Base-by-base conservation (phyloP, 225 moss, liverwort and hornwort species). In the Asterella californica region DNA sequence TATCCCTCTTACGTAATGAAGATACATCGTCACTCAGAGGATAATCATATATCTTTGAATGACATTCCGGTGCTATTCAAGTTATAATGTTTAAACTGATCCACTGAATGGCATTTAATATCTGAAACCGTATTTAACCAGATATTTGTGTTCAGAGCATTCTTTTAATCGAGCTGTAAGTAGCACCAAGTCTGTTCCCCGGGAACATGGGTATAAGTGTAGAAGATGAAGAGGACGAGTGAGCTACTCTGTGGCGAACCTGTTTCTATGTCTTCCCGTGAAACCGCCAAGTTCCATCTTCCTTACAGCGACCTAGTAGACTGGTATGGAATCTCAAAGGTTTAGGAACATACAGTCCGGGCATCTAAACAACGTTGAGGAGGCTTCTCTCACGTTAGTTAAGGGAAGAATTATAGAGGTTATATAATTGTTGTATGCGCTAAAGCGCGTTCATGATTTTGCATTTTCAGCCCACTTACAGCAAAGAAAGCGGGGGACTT, bases 391-490 rank as follows among this genome's bases (percentile, higher is more conserved):
- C 5, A 61, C 9, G 11, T 61, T 0, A 27, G 30, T 15, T 11
- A 27, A n/a, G 24, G n/a, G 47, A 14, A 27, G 2, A 46, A 27
- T 47, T 45, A 21, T 1, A 10, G 7, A 46, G 17, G 71, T n/a
- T n/a, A 10, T 25, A 24, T 45, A 45, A 21, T 10, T 68, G 45
- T 70, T 70, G 46, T 47, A 48, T n/a, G 10, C 47, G 8, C 17
- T 47, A 14, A 66, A 27, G 7, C 33, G 24, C 27, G 9, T 66
- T 10, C 63, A 38, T 68, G 54, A 47, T 53, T 37, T 68, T 76
- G 38, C 48, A 72, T 75, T 78, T n/a, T 49, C 92, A 92, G 93
- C 79, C 85, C 85, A 73, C 88, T 87, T 66, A 76, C n/a, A 88
- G 73, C 57, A 81, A 72, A 77, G 82, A 61, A 65, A 83, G 82